Evolutionary conservation across 768 basidiomycete genomes (phyloP), one percentile per base, ranked within the genome.

Genomic region (Cystofilobasidium bisporidii): DNA sequence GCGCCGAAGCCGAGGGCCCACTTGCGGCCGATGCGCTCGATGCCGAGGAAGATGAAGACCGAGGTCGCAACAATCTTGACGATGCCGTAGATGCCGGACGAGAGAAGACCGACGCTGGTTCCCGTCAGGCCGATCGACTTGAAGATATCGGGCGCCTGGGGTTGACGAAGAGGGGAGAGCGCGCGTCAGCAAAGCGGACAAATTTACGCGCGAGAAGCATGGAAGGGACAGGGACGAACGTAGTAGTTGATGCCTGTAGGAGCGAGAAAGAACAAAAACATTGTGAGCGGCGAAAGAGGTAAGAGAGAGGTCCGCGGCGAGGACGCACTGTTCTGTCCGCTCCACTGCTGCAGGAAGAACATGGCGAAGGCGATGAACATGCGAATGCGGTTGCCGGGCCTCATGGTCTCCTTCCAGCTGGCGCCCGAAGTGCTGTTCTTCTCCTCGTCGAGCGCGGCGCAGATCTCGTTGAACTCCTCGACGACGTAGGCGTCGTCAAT

Each of bases 351-450:
- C 11, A 89, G 84, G 55, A 96, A 83, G 30, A 86, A 85, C 64
- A 93, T 81, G 5, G 93, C 64, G 71, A 88, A 85, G 2, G 91
- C 90, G 72, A 92, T 89, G n/a, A 86, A 78, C 79, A 92, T 91
- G 30, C 91, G 85, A 69, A 86, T 79, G 56, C 84, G 82, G 78
- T 91, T 91, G 57, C 91, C 90, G 26, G 63, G 61, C 38, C 56
- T 61, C 20, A 59, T n/a, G 36, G 40, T 87, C 72, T 89, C 86
- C 71, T 80, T 83, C 67, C 81, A 71, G 0, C 87, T 85, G 11
- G 89, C 79, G 10, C 85, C 86, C n/a, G 77, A 71, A 12, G 87
- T 83, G 10, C 84, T 82, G 56, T 80, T 82, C 14, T 81, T 81
- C 74, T 91, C 89, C 76, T 90, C 88, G 33, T 81, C 74, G 65